These are phyloP conservation scores for Cnidoscolus chayamansa DNA, from an alignment of 441 rosid genomes.

Conservation along the genomic window DNA sequence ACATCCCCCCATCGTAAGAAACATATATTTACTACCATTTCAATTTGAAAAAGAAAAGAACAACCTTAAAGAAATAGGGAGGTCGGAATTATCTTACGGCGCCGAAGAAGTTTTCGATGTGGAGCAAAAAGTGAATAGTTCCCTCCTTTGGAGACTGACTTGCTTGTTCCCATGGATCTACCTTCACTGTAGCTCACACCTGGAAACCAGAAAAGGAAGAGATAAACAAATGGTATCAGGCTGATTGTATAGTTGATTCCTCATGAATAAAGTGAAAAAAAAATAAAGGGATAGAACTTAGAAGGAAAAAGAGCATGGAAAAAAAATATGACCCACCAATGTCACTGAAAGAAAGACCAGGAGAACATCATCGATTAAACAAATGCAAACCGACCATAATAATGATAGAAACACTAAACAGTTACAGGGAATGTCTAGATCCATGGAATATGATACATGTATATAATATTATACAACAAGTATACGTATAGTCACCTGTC, in stretches of 20 bases:
- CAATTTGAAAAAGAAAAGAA: not conserved
- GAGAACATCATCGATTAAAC: constrained; percentile 3
- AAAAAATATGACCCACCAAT: constrained; percentile 9
- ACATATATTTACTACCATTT: not conserved
- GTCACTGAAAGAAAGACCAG: constrained; percentile 11
- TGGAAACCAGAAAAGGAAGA: not conserved
- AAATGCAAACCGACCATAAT: not conserved
- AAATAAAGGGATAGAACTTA: not conserved
- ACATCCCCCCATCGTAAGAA: not conserved
- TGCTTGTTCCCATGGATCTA: not conserved
- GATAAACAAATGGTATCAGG: constrained; percentile 1
- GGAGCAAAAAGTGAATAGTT: constrained; percentile 12
- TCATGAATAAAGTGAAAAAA: not conserved
- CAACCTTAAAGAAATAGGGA: not conserved
- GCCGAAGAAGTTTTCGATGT: constrained; percentile 54
- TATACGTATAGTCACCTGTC: constrained; percentile 24
- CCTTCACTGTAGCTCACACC: constrained; percentile 3
- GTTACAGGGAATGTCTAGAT: constrained; percentile 18
- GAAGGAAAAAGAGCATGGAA: not conserved
- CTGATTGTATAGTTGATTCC: not conserved
- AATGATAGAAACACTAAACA: constrained; percentile 17
- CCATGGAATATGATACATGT: not conserved
- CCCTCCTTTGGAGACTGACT: constrained; percentile 6
- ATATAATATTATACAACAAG: not conserved
- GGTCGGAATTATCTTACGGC: constrained; percentile 33